These are phyloP conservation scores for Panaeolus cyanescens DNA, from an alignment of 768 basidiomycete genomes.

Conservation along the genomic window DNA sequence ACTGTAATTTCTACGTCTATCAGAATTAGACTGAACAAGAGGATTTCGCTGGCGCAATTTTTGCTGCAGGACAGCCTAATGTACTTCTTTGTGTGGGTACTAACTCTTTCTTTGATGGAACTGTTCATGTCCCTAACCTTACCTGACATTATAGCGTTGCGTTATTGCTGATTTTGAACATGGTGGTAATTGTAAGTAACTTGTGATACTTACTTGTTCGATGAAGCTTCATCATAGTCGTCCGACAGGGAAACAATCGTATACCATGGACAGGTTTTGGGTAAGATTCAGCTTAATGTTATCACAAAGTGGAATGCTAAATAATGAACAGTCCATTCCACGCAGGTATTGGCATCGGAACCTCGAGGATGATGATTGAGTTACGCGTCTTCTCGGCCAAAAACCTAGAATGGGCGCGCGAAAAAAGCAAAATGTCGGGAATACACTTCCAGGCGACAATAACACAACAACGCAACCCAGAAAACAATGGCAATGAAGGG, in stretches of 20 bases:
- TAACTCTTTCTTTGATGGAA: not conserved
- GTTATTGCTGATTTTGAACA: constrained; percentile 43
- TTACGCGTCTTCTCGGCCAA: constrained; percentile 33
- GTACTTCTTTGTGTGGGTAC: constrained; percentile 43
- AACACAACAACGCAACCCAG: not conserved
- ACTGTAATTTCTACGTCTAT: constrained; percentile 24
- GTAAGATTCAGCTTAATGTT: constrained; percentile 17
- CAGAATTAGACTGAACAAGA: constrained; percentile 22
- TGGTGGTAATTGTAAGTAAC: constrained; percentile 41
- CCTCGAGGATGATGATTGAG: constrained; percentile 46
- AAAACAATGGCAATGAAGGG: not conserved
- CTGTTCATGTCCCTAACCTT: too few species aligned
- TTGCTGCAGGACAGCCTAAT: constrained; percentile 45
- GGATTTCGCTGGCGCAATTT: constrained; percentile 32
- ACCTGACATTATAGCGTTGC: constrained; percentile 36
- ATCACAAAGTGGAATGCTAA: not conserved
- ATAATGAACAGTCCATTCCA: constrained; percentile 40
- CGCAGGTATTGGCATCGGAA: constrained; percentile 47
- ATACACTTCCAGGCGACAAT: not conserved
- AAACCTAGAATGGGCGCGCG: not conserved
- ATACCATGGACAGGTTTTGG: constrained; percentile 54
- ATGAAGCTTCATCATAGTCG: not conserved
- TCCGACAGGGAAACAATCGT: constrained; percentile 35
- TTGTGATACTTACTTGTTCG: not conserved
- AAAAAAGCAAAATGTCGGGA: not conserved